These are phyloP conservation scores for Alternaria rosae DNA, from an alignment of 2,329 filamentous ascomycete species.

Conservation along the genomic window DNA sequence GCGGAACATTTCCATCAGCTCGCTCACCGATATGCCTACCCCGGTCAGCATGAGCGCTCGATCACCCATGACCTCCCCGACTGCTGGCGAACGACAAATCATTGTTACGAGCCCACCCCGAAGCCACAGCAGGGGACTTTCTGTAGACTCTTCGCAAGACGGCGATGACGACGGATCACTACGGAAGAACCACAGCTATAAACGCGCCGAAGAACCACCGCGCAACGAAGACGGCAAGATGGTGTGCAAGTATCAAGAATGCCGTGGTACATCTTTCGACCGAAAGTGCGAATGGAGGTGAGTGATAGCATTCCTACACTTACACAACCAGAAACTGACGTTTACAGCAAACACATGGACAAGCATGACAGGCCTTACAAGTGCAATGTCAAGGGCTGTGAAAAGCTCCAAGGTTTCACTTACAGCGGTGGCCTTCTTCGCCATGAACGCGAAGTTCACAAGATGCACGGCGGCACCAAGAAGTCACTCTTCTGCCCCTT, in stretches of 20 bases:
- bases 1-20: constrained; percentile 41
- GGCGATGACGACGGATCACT: constrained; percentile 41
- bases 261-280: constrained; percentile 73
- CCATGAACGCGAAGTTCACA: constrained; percentile 93
- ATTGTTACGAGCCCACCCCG: constrained; percentile 31
- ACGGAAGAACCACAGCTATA: constrained; percentile 49
- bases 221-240: constrained; percentile 77
- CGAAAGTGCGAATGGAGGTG: constrained; percentile 95
- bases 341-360: constrained; percentile 90
- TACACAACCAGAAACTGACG: constrained; percentile 24
- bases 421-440: constrained; percentile 89
- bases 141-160: constrained; percentile 42
- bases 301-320: constrained; percentile 53
- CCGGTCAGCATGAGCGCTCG: constrained; percentile 43
- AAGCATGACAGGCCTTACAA: constrained; percentile 95
- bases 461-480: constrained; percentile 86
- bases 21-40: constrained; percentile 44
- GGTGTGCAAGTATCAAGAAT: constrained; percentile 73
- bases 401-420: constrained; percentile 92
- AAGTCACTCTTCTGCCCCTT: constrained; percentile 88
- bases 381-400: constrained; percentile 81
- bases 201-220: constrained; percentile 60
- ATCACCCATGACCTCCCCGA: constrained; percentile 42
- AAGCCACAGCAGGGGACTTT: constrained; percentile 28
- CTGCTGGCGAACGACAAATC: constrained; percentile 27